phyloP scores from a whole-genome alignment of 495 filamentous ascomycete genomes.

The Aspergillus nidulans region DNA sequence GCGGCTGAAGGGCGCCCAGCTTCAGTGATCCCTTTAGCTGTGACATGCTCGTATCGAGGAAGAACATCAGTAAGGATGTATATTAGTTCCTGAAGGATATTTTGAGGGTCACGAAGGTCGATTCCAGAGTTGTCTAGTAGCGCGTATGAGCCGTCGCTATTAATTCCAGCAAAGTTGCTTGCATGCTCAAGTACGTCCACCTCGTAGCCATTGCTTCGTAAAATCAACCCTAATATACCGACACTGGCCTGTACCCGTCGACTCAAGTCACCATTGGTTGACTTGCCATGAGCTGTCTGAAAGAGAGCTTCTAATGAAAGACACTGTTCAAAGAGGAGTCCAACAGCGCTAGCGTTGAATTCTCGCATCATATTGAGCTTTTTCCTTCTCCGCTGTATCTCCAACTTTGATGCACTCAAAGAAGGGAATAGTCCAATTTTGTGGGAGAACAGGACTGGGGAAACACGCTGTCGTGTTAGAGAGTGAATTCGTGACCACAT shows the following conservation, averaged over 20 bases:
- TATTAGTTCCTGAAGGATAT: conserved; percentile 63
- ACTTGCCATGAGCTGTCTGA: conserved; percentile 8
- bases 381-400: conserved; percentile 66
- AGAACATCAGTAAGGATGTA: conserved; percentile 56
- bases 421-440: conserved; percentile 60
- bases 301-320: conserved; percentile 52
- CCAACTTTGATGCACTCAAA: conserved; percentile 61
- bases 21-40: conserved; percentile 43
- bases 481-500: conserved; percentile 75
- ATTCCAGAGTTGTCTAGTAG: conserved; percentile 24
- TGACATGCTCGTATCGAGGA: conserved; percentile 52
- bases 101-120: conserved; percentile 38
- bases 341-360: conserved; percentile 79
- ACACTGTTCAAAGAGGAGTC: conserved; percentile 78
- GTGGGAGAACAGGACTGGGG: conserved; percentile 56
- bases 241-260: conserved; percentile 66
- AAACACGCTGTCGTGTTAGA: conserved; percentile 64
- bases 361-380: conserved; percentile 62
- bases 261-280: conserved; percentile 60
- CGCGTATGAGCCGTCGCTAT: conserved; percentile 55
- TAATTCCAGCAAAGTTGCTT: conserved; percentile 59
- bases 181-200: conserved; percentile 66
- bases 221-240: conserved; percentile 73
- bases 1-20: conserved; percentile 74
- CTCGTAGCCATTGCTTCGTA: conserved; percentile 40